A percentile compares a stretch with the other conserved stretches of the same genome.
Conservation (phyloP, 768 basidiomycete genomes). For the Mycena indigotica region DNA sequence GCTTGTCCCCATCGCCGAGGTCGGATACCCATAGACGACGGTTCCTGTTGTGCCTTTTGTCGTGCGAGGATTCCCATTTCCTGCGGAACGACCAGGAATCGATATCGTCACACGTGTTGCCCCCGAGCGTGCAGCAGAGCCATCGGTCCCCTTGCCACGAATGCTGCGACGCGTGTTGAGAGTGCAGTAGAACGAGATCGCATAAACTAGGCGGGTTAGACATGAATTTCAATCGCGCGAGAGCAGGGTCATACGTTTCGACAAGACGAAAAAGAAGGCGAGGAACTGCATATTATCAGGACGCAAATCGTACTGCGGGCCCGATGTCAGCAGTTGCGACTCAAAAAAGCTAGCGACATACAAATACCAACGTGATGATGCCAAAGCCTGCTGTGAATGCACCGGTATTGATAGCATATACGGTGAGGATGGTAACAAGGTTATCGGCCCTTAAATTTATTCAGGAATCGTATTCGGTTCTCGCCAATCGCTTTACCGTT, state of each 20-base stretch:
- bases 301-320: conserved; percentile 57
- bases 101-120: conserved; percentile 4
- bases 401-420: conserved; percentile 67
- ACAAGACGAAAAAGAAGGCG: conserved; percentile 58
- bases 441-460: conserved; percentile 55
- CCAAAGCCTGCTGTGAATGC: conserved; percentile 44
- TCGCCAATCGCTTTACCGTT: no score
- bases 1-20: background rate
- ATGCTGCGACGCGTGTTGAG: conserved; percentile 58
- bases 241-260: conserved; percentile 48
- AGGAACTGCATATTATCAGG: conserved; percentile 59
- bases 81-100: background rate
- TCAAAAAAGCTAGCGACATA: conserved; percentile 17
- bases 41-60: background rate
- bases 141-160: conserved; percentile 55
- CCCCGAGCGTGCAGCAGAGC: conserved; percentile 23
- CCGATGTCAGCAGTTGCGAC: conserved; percentile 1
- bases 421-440: conserved; percentile 54
- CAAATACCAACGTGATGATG: conserved; percentile 39
- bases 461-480: no score
- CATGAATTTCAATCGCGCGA: background rate
- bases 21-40: conserved; percentile 1
- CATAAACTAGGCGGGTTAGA: conserved; percentile 36
- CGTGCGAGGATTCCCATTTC: background rate
- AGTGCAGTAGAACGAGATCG: conserved; percentile 44